Percentiles rank a stretch among this genome's conserved stretches.
These are phyloP conservation scores for Macrolepiota albuminosa DNA, from an alignment of 768 basidiomycete species.

Conservation along the genomic window DNA sequence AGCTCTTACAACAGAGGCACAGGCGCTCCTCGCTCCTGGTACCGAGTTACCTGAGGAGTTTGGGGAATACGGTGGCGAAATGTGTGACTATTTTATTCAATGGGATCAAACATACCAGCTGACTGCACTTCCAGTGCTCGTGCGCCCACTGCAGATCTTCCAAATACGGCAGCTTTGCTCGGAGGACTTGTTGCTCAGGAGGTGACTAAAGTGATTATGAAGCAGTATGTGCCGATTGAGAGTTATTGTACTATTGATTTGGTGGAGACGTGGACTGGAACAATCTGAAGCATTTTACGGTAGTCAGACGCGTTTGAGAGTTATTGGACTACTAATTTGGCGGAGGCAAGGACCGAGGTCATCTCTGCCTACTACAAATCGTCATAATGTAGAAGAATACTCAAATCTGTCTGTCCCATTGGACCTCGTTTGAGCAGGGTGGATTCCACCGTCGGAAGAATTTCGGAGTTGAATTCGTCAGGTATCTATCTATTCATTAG, in stretches of 20 bases:
- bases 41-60: constrained; percentile 51
- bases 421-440: too few relatives aligned
- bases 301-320: background rate
- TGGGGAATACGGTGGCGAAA: constrained; percentile 63
- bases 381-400: background rate
- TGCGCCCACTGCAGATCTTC: constrained; percentile 79
- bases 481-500: too few relatives aligned
- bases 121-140: constrained; percentile 52
- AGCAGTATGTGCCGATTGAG: constrained; percentile 89
- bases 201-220: constrained; percentile 94
- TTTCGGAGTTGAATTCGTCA: too few relatives aligned
- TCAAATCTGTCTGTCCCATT: too few relatives aligned
- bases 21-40: constrained; percentile 43
- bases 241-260: constrained; percentile 85
- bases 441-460: too few relatives aligned
- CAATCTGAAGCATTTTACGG: constrained; percentile 25
- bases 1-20: constrained; percentile 47
- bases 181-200: constrained; percentile 96
- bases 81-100: constrained; percentile 46
- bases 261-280: constrained; percentile 72
- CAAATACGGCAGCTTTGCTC: constrained; percentile 89
- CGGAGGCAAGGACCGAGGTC: background rate
- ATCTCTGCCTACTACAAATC: background rate
- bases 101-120: constrained; percentile 4
- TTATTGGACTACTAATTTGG: background rate